Conservation (phyloP, 768 basidiomycete genomes). For the Tylopilus sp. region DNA sequence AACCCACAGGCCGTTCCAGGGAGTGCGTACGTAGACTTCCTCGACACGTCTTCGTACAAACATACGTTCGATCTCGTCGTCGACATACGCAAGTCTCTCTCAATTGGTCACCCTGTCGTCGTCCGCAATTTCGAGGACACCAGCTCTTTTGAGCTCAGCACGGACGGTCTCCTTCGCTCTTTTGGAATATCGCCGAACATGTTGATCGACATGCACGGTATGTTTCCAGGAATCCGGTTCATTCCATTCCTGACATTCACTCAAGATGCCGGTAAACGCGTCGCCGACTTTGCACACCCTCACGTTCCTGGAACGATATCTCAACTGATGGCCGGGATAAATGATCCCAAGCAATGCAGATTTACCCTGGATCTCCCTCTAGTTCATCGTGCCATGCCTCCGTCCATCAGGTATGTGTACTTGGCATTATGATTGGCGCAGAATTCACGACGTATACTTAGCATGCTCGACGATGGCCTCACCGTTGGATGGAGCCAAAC, state of each 20-base stretch:
- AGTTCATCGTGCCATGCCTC: not conserved
- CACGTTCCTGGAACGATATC: not conserved
- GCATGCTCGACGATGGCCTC: slow-evolving; percentile 4
- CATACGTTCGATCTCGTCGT: too few relatives aligned
- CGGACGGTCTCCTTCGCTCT: not conserved
- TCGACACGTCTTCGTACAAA: too few relatives aligned
- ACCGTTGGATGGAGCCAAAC: slow-evolving; percentile 8
- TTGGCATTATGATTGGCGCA: not conserved
- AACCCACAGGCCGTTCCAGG: too few relatives aligned
- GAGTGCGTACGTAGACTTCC: too few relatives aligned
- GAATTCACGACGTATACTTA: not conserved
- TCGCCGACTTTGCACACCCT: not conserved
- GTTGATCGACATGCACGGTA: not conserved
- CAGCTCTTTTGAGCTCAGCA: not conserved
- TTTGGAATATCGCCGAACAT: not conserved
- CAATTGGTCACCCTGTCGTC: too few relatives aligned
- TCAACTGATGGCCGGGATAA: not conserved
- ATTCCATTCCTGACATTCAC: not conserved
- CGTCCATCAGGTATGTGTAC: not conserved
- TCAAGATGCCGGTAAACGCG: not conserved
- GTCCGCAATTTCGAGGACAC: too few relatives aligned
- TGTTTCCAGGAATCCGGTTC: not conserved
- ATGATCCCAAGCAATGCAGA: not conserved
- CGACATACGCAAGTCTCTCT: too few relatives aligned
- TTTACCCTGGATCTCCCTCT: not conserved